Base-by-base conservation (phyloP, 73 alveolate species). In the Tetrahymena elliotti region DNA sequence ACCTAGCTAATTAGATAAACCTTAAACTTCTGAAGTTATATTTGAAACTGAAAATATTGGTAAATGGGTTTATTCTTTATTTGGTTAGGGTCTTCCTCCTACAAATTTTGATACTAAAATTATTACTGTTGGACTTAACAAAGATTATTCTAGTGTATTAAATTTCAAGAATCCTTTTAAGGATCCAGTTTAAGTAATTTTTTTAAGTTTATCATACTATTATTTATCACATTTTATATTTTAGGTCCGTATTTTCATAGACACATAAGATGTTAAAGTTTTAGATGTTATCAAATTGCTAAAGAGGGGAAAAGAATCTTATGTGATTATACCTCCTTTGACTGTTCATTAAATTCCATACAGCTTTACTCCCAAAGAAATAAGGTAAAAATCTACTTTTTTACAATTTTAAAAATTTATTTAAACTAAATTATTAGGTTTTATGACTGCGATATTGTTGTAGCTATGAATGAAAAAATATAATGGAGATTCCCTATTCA, bases 111-210 rank as follows among this genome's bases (percentile, higher is more conserved):
- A 98, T 84, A 98, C 98, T 52, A 98, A 98, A 33, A 93, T 99
- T 12, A 98, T 99, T 34, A 98, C 99, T 6, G 99, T 99, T 10
- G 99, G 99, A 12, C 27, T 94, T 9, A 94, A 94, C 83, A 99
- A 99, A 93, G 98, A 97, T 68, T 97, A 99, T 53, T 98, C 99
- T 20, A 99, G 99, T 36, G 98, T 98, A 98, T 93, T 99, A 27
- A 98, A 97, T 88, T 99, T 99, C 97, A 99, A 99, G 95, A 99
- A 99, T 96, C 99, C 99, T 27, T 98, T 99, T 95, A 99, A 98
- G 97, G 99, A 99, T 93, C 95, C 97, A 35, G 82, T 98, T 24
- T 22, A 98, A 41, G 99, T 99, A 68, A 52, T 7, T 68, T 12
- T 3, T 68, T 47, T 24, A 24, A 27, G 1, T 24, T 24, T 68